Evolutionary conservation across 2,329 filamentous ascomycete genomes (phyloP), one percentile per base, ranked within the genome.

Genomic region (Fusarium torreyae): DNA sequence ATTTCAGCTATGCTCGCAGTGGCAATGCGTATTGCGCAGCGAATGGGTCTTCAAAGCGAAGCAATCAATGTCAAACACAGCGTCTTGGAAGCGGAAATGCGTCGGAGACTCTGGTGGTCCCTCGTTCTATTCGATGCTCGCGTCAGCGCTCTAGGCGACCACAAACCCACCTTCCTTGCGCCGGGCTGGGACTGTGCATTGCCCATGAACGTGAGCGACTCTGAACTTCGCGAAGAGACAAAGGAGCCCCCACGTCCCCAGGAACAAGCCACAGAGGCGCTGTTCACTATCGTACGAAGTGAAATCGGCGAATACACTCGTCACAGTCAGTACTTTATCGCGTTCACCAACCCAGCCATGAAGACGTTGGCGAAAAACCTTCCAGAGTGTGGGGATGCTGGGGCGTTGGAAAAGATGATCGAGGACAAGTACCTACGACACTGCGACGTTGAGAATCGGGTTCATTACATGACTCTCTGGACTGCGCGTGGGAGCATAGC

Each of bases 81-180:
- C 6, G 53, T 70, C 8, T 83, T 86, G 14, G 88, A 91, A 69
- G 84, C 83, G 3, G 88, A 91, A 76, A 83, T 90, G 80, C 84
- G 88, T 14, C 84, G 88, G 31, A 79, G 88, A 34, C 80, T 91
- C 1, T 91, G 88, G 88, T 91, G 88, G 88, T 81, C 86, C 0
- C 76, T 91, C 1, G 76, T 86, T 0, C 74, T 86, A 5, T 87
- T 89, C 57, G 89, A 91, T 69, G 76, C 77, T 45, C 87, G 89
- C 17, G 82, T 88, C 14, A 77, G 84, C 66, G 87, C 90, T 66
- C 73, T 89, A 61, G 74, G 82, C 3, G 79, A 83, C 28, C 78
- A 73, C 39, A 78, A 77, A 11, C 63, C 68, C 6, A 63, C 76
- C 0, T 66, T 62, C 1, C 68, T 83, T 2, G 48, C 56, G 3